A percentile compares a stretch with the other conserved stretches of the same genome.
phyloP scores from a whole-genome alignment of 2,329 filamentous ascomycete species.

The Venturia oleaginea region DNA sequence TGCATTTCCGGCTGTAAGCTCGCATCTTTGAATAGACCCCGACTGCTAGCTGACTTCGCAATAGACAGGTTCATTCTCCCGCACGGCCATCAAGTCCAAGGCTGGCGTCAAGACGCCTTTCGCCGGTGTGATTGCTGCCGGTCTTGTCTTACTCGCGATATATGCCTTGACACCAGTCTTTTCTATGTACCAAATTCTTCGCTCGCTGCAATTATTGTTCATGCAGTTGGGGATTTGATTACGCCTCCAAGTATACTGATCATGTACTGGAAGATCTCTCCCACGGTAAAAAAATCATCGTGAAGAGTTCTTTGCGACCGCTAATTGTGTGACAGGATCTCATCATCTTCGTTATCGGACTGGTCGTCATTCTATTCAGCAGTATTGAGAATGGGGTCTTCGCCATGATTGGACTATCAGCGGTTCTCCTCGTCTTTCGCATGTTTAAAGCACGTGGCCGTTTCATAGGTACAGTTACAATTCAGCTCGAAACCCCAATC shows the following conservation, averaged over 20 bases:
- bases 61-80: constrained; percentile 88
- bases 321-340: constrained; percentile 24
- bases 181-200: constrained; percentile 82
- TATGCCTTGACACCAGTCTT: constrained; percentile 83
- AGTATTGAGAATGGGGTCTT: constrained; percentile 3
- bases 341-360: background rate
- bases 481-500: background rate
- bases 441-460: constrained; percentile 6
- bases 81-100: constrained; percentile 94
- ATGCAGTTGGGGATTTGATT: constrained; percentile 43
- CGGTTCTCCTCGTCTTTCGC: background rate
- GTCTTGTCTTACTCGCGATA: constrained; percentile 79
- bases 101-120: constrained; percentile 87
- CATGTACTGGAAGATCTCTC: constrained; percentile 45
- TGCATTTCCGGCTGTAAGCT: constrained; percentile 29
- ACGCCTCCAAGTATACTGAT: constrained; percentile 72
- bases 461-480: background rate
- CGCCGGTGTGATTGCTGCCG: constrained; percentile 77
- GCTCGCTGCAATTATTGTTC: constrained; percentile 66
- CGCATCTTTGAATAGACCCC: background rate
- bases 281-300: constrained; percentile 25
- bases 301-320: background rate
- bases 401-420: constrained; percentile 5
- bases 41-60: constrained; percentile 60
- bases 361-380: background rate